Conservation (phyloP, 495 filamentous ascomycete genomes). For the Lophiostoma macrostomum region DNA sequence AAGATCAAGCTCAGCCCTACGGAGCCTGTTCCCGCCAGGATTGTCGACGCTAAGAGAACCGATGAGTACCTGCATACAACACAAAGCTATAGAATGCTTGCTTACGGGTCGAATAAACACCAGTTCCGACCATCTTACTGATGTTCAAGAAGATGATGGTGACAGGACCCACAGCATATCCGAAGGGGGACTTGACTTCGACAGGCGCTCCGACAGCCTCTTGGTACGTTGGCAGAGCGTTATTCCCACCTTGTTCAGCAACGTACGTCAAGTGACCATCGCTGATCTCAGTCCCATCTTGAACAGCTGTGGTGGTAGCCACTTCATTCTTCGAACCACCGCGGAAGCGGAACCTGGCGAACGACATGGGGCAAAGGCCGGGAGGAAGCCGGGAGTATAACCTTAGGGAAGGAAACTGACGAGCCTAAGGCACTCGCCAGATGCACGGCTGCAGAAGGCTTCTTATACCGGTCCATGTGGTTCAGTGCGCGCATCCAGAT, state of each 20-base stretch:
- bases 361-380: no score
- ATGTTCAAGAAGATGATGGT: conserved; percentile 63
- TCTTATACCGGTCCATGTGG: no score
- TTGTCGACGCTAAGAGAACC: conserved; percentile 48
- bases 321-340: not conserved
- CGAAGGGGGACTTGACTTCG: conserved; percentile 56
- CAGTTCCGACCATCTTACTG: no score
- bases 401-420: no score
- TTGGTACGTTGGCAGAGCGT: conserved; percentile 55
- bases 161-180: conserved; percentile 55
- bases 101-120: no score
- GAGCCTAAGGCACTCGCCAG: no score
- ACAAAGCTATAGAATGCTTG: no score
- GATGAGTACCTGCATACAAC: no score
- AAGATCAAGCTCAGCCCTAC: conserved; percentile 59
- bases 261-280: conserved; percentile 52
- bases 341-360: not conserved
- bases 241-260: conserved; percentile 55
- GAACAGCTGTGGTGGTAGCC: not conserved
- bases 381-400: no score
- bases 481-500: no score
- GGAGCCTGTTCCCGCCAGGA: conserved; percentile 56
- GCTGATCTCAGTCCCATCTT: conserved; percentile 18
- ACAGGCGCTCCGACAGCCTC: conserved; percentile 63
- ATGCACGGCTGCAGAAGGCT: no score